A percentile compares a stretch with the other conserved stretches of the same genome.
phyloP scores from a whole-genome alignment of 768 basidiomycete genomes.

The Mycena venus region DNA sequence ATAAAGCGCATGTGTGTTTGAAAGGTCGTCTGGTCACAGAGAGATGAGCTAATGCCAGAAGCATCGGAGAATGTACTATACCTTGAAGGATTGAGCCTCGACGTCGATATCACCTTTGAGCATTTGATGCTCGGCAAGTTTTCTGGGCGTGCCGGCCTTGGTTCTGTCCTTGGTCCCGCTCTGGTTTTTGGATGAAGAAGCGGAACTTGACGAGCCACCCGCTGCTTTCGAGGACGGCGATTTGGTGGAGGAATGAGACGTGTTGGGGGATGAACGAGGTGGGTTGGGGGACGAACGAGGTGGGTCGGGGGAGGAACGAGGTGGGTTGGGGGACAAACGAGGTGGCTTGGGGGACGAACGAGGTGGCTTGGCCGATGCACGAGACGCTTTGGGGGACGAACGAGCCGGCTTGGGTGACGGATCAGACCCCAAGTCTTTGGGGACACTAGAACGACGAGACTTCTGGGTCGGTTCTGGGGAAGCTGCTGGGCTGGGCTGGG shows the following conservation, averaged over 20 bases:
- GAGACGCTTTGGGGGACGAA: not conserved
- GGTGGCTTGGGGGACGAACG: no score
- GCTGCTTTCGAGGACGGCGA: not conserved
- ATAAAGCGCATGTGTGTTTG: constrained; percentile 6
- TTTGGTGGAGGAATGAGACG: not conserved
- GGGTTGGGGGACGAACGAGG: no score
- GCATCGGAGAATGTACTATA: not conserved
- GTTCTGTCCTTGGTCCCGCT: not conserved
- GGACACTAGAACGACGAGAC: not conserved
- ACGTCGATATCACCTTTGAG: not conserved
- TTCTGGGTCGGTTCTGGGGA: not conserved
- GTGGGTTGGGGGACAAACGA: no score
- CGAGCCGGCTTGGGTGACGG: not conserved
- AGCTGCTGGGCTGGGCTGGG: not conserved
- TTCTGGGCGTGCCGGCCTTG: not conserved
- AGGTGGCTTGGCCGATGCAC: not conserved
- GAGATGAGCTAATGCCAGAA: not conserved
- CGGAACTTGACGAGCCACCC: not conserved
- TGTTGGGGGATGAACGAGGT: not conserved
- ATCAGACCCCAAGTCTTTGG: not conserved
- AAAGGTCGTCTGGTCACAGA: not conserved
- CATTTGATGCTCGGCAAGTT: constrained; percentile 20
- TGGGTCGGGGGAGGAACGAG: no score
- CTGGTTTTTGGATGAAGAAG: not conserved
- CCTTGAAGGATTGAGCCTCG: not conserved